Percentiles rank a stretch among this genome's conserved stretches.
Evolutionary conservation across 352 stramenopile genomes (phyloP).

Genomic region (Phytophthora pini): DNA sequence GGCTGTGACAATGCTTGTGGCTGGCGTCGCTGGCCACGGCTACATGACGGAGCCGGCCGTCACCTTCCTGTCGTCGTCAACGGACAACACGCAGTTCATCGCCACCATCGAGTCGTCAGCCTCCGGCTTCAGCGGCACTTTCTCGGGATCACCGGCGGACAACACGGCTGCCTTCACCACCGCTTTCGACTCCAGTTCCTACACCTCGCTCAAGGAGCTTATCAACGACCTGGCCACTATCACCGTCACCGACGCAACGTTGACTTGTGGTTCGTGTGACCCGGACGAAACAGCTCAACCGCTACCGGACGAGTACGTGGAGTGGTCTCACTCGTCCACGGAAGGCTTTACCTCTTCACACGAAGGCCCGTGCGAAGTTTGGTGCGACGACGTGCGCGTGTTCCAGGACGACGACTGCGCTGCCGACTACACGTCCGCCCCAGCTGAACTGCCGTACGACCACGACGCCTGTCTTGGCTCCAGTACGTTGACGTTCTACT

Average conservation of each 20-base stretch:
- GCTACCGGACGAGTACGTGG: slow-evolving; percentile 26
- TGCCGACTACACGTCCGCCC: slow-evolving; percentile 34
- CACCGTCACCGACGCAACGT: slow-evolving; percentile 27
- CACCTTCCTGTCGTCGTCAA: slow-evolving; percentile 36
- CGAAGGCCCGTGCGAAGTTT: slow-evolving; percentile 52
- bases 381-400: slow-evolving; percentile 50
- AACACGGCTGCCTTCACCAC: slow-evolving; percentile 39
- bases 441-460: slow-evolving; percentile 46
- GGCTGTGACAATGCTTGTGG: slow-evolving; percentile 8
- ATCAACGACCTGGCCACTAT: slow-evolving; percentile 25
- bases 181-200: slow-evolving; percentile 27
- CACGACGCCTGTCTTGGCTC: slow-evolving; percentile 27
- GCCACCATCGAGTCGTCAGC: slow-evolving; percentile 39
- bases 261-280: slow-evolving; percentile 38
- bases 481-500: slow-evolving; percentile 41
- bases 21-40: slow-evolving; percentile 24
- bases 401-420: slow-evolving; percentile 52
- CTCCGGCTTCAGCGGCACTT: slow-evolving; percentile 31
- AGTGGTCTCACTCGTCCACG: slow-evolving; percentile 33
- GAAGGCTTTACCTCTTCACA: slow-evolving; percentile 44
- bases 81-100: slow-evolving; percentile 37
- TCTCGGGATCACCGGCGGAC: slow-evolving; percentile 23
- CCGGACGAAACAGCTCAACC: slow-evolving; percentile 33
- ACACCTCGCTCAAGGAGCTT: slow-evolving; percentile 39
- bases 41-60: slow-evolving; percentile 34